phyloP scores from a whole-genome alignment of 805 yeast genomes.

The Myxozyma melibiosi region DNA sequence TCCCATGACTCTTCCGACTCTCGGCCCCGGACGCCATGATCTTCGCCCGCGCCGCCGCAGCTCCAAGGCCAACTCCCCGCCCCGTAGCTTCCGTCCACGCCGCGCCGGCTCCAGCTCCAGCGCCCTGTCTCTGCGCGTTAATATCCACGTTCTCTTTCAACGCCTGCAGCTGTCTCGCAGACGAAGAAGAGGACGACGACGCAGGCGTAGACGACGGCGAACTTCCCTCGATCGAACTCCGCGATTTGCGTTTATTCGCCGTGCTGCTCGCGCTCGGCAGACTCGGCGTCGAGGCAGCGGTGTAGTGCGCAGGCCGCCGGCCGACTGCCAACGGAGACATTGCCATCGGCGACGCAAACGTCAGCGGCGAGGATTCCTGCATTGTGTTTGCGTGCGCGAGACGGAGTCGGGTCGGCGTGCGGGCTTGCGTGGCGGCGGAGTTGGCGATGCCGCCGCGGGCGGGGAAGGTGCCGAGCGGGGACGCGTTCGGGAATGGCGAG shows the following conservation, averaged over 20 bases:
- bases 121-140: constrained; percentile 15
- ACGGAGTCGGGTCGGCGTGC: constrained; percentile 27
- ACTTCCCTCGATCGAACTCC: constrained; percentile 6
- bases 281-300: constrained; percentile 9
- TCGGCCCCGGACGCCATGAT: constrained; percentile 34
- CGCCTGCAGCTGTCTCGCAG: constrained; percentile 24
- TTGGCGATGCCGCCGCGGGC: constrained; percentile 8
- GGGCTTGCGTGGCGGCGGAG: constrained; percentile 9
- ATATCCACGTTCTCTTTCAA: constrained; percentile 24
- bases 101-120: background rate
- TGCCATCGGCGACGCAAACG: constrained; percentile 17
- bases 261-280: background rate
- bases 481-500: constrained; percentile 31
- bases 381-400: background rate
- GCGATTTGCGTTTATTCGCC: constrained; percentile 5
- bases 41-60: constrained; percentile 39
- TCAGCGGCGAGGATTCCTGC: background rate
- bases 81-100: too few relatives aligned
- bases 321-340: constrained; percentile 12
- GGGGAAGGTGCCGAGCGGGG: constrained; percentile 31
- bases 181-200: too few relatives aligned
- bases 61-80: constrained; percentile 37
- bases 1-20: constrained; percentile 34
- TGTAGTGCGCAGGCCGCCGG: background rate
- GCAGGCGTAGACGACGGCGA: too few relatives aligned